These are phyloP conservation scores for Casuarina glauca DNA, from an alignment of 306 rosid species.

Conservation along the genomic window DNA sequence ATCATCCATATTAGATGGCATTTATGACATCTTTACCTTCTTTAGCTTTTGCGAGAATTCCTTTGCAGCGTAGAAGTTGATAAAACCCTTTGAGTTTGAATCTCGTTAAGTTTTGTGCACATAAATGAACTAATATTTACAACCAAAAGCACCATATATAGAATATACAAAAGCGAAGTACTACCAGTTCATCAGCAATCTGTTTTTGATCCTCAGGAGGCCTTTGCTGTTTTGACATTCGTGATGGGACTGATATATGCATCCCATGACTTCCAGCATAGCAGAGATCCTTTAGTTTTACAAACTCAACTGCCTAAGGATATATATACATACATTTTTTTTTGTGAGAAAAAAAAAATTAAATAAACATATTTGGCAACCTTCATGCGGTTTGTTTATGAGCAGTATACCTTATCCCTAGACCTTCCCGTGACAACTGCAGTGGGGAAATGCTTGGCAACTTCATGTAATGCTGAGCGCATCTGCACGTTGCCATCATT, in stretches of 20 bases:
- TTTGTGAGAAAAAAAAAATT: background rate
- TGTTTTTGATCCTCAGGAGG: constrained; percentile 37
- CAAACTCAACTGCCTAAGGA: constrained; percentile 48
- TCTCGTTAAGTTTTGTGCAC: no score
- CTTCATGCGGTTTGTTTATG: background rate
- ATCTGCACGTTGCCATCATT: constrained; percentile 32
- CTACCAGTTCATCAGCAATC: constrained; percentile 44
- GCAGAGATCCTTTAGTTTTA: constrained; percentile 42
- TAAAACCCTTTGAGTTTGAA: background rate
- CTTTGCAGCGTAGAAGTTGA: background rate
- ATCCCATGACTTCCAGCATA: constrained; percentile 80
- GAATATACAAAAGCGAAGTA: background rate
- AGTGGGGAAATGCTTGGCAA: constrained; percentile 47
- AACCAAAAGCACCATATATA: no score
- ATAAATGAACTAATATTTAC: no score
- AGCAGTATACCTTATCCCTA: constrained; percentile 45
- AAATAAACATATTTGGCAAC: no score
- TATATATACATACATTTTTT: background rate
- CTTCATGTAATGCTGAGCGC: constrained; percentile 43
- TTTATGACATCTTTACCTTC: no score
- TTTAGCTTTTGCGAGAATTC: no score
- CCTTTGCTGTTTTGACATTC: constrained; percentile 32
- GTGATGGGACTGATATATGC: constrained; percentile 60
- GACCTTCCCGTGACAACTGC: constrained; percentile 55
- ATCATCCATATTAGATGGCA: background rate